These are phyloP conservation scores for Meira nashicola DNA, from an alignment of 1,284 basidiomycete genomes.

Conservation along the genomic window DNA sequence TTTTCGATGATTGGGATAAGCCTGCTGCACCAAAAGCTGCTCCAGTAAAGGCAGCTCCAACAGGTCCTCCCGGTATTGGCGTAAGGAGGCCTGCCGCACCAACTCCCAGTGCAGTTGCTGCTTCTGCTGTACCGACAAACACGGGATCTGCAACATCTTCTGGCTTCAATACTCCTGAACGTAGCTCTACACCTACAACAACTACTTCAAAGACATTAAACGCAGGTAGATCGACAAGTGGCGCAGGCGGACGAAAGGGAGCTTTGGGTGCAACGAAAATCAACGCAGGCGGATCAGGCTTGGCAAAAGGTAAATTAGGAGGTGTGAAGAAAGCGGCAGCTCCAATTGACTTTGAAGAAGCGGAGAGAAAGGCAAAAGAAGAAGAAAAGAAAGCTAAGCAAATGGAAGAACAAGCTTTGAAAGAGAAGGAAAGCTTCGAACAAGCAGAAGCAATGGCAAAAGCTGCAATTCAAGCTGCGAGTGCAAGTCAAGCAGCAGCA, in stretches of 20 bases:
- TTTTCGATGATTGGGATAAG: conserved; percentile 26
- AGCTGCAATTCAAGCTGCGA: conserved; percentile 33
- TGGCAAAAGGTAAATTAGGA: conserved; percentile 26
- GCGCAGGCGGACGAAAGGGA: conserved; percentile 11
- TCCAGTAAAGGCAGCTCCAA: conserved; percentile 17
- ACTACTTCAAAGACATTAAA: conserved; percentile 27
- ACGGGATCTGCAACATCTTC: background rate
- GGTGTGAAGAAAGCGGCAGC: conserved; percentile 33
- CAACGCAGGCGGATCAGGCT: conserved; percentile 5
- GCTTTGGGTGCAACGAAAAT: conserved; percentile 16
- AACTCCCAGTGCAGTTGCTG: no score
- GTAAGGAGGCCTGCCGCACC: conserved; percentile 10
- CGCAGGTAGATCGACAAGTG: background rate
- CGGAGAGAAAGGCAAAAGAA: conserved; percentile 43
- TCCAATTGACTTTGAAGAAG: conserved; percentile 48
- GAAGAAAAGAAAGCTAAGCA: conserved; percentile 30
- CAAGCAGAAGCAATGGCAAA: conserved; percentile 37
- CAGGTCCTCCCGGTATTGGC: conserved; percentile 17
- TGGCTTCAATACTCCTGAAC: conserved; percentile 3
- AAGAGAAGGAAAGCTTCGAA: conserved; percentile 26
- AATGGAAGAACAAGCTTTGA: conserved; percentile 16
- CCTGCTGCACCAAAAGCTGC: conserved; percentile 16
- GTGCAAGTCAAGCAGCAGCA: conserved; percentile 19
- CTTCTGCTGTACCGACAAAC: conserved; percentile 11
- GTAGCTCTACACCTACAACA: conserved; percentile 33